Base-by-base conservation (phyloP, 768 basidiomycete species). In the Termitomyces sp. region DNA sequence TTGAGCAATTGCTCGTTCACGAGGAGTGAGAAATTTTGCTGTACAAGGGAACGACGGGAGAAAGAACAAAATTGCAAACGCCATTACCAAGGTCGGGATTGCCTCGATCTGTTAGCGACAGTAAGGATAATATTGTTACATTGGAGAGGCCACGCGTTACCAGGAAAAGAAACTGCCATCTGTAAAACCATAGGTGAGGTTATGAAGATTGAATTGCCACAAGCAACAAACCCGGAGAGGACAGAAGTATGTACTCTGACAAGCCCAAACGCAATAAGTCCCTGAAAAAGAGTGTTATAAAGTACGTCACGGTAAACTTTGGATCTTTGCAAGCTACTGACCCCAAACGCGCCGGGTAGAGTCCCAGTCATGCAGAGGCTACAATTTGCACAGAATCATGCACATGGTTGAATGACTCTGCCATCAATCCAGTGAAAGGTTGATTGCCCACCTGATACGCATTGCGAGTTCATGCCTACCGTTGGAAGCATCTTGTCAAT, bases 91-190 rank as follows among this genome's bases (percentile, higher is more conserved):
- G 0, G 80, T 81, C 10, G 82, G 82, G 31, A 83, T 80, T 7
- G 75, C 82, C 59, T 83, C 81, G 41, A 83, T 74, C 81, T 83
- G 52, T 7, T 5, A 18, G 18, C 7, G 3, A 49, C 36, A 27
- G 23, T 29, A 20, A 27, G 23, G 35, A 36, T n/a, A 13, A 22
- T 23, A 7, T 7, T 12, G 15, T 25, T 23, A 16, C 11, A 0
- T n/a, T 9, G 44, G 12, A n/a, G 3, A 25, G 22, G 27, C 4
- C 12, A 15, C 5, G 22, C 63, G 71, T 2, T 56, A 80, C 80
- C 15, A 83, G 71, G 64, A 81, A 83, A 22, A 83, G 70, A 59
- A 83, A 84, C 58, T 84, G 82, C 82, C 81, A 84, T 51, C 81
- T 81, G 45, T 10, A 29, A 18, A 29, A 15, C 20, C 11, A 31